Evolutionary conservation across 371 early-diverging fungal genomes (phyloP), one percentile per base, ranked within the genome.

Genomic region (Mucor lusitanicus): DNA sequence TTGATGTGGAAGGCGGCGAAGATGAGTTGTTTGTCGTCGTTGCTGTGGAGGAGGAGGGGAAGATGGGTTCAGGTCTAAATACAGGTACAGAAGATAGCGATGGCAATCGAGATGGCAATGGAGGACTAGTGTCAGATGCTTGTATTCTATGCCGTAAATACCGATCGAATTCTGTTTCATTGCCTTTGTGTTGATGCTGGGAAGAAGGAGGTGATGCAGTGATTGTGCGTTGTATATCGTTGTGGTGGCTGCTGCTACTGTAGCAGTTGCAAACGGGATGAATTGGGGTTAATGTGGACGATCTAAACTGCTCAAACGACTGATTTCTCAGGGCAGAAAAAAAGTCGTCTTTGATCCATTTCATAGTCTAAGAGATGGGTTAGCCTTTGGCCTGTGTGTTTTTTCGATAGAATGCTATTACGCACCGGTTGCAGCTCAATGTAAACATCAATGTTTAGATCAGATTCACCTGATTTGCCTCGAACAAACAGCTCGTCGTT

Each of bases 391-490:
- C 11, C 19, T 46, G n/a, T 46, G 6, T 46, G 5, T 46, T 46
- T 23, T 33, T 5, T 33, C 39, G n/a, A 28, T 25, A 9, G 17
- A 35, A 35, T 13, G 21, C 33, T 11, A 21, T 32, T 53, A 69
- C 74, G 61, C 75, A 80, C 82, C 35, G 83, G 83, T 55, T 82
- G 83, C 57, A 82, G 59, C 44, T 82, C 75, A 27, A 76, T 63
- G 21, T 64, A 59, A 63, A 59, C 39, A 53, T 65, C 63, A 39
- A 74, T 55, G 6, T 23, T 40, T 50, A 53, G 30, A 21, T 69
- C 61, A 44, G 56, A 55, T 25, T 67, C 33, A 44, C 44, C 25
- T 2, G 64, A 9, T 60, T 76, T 78, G 30, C 83, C 83, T 55
- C 69, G 57, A 6, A 72, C 58, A 46, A 68, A 40, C 9, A 64